Evolutionary conservation across 2,329 filamentous ascomycete genomes (phyloP).

Genomic region (Zymoseptoria tritici): DNA sequence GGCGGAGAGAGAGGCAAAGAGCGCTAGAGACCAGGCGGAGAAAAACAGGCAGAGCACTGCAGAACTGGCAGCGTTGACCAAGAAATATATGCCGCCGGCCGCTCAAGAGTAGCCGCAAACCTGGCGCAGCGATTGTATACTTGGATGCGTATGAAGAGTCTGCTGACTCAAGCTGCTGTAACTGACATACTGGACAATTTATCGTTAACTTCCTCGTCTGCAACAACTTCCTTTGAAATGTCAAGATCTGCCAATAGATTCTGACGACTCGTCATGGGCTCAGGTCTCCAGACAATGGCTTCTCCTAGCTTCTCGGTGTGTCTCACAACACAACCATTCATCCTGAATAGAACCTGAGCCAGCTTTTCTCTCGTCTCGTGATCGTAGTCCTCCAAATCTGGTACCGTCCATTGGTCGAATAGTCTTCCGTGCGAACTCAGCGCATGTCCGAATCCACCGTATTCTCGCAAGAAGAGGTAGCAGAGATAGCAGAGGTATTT

Average conservation of each 20-base stretch:
- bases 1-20: not conserved
- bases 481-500: conserved; percentile 13
- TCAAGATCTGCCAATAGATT: conserved; percentile 3
- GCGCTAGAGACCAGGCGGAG: too few relatives aligned
- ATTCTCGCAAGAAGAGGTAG: conserved; percentile 7
- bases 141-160: too few relatives aligned
- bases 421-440: conserved; percentile 8
- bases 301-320: not conserved
- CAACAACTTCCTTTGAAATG: not conserved
- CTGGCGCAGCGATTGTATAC: too few relatives aligned
- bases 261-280: conserved; percentile 14
- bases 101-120: too few relatives aligned
- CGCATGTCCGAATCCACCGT: conserved; percentile 2
- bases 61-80: not conserved
- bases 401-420: conserved; percentile 12
- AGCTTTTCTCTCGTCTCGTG: not conserved
- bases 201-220: not conserved
- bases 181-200: not conserved
- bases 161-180: not conserved
- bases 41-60: not conserved
- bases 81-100: too few relatives aligned
- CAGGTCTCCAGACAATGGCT: conserved; percentile 5
- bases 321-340: conserved; percentile 1
- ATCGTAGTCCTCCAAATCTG: conserved; percentile 6
- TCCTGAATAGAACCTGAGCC: not conserved